These are phyloP conservation scores for Colletotrichum limetticola DNA, from an alignment of 2,329 filamentous ascomycete species.

Conservation along the genomic window DNA sequence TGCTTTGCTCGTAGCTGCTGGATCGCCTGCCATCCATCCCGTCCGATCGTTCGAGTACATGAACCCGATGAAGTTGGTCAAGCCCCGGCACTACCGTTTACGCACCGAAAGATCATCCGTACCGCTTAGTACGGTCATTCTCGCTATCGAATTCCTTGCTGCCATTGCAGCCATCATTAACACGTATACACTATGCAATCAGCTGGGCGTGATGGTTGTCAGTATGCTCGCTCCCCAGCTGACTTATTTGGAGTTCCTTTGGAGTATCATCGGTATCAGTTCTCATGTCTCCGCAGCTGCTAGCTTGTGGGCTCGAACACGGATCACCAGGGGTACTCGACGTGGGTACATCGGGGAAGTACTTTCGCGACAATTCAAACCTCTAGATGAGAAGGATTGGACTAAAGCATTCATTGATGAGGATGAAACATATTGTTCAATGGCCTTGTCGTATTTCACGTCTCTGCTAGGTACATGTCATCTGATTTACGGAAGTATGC, in stretches of 20 bases:
- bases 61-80: neutral
- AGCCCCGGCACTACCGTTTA: neutral
- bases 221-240: neutral
- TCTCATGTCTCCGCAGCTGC: neutral
- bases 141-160: neutral
- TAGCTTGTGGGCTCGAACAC: neutral
- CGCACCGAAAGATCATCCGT: neutral
- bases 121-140: accelerated
- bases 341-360: neutral
- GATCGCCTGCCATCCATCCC: neutral
- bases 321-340: neutral
- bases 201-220: neutral
- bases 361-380: neutral
- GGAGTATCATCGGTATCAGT: neutral
- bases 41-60: neutral
- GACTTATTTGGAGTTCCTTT: neutral
- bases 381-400: accelerated
- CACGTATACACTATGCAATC: neutral
- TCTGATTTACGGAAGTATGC: neutral
- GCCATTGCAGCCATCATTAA: neutral
- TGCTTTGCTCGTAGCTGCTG: accelerated
- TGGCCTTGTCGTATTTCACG: neutral
- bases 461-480: neutral
- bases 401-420: accelerated
- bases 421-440: accelerated